Evolutionary conservation across 371 early-diverging fungal species (phyloP).

Genomic region (Rhizopus sp.): DNA sequence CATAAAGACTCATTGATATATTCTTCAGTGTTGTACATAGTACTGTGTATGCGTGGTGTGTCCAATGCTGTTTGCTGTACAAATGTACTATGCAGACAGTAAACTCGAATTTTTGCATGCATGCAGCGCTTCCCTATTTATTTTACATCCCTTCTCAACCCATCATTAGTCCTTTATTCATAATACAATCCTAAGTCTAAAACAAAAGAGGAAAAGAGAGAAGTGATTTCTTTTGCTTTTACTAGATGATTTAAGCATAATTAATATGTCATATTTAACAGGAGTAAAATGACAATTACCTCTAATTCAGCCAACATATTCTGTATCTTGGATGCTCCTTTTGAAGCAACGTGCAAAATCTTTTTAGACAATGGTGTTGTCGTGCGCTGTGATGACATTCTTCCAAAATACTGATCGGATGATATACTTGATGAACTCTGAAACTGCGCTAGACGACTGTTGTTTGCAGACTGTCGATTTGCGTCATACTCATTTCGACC

Average conservation of each 20-base stretch:
- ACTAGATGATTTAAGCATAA: too few relatives aligned
- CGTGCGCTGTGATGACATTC: conserved; percentile 18
- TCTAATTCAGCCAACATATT: conserved; percentile 26
- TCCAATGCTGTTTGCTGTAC: too few relatives aligned
- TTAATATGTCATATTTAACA: neutral
- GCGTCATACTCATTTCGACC: conserved; percentile 67
- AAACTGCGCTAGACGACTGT: conserved; percentile 65
- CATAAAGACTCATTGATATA: too few relatives aligned
- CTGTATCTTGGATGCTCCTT: conserved; percentile 39
- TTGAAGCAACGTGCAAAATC: conserved; percentile 31
- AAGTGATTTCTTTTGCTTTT: too few relatives aligned
- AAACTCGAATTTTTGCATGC: too few relatives aligned
- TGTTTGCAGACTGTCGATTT: conserved; percentile 52
- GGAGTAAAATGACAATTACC: neutral
- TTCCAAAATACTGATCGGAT: conserved; percentile 77
- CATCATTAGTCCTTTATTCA: too few relatives aligned
- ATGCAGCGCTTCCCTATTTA: too few relatives aligned
- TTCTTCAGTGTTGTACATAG: too few relatives aligned
- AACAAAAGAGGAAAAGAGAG: too few relatives aligned
- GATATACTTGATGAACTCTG: conserved; percentile 76
- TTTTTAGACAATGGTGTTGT: conserved; percentile 28
- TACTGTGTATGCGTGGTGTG: too few relatives aligned
- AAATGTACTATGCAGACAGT: too few relatives aligned
- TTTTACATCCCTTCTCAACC: too few relatives aligned
- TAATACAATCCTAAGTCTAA: neutral